Evolutionary conservation across 2,329 filamentous ascomycete genomes (phyloP).

Genomic region (Pseudogymnoascus pannorum): DNA sequence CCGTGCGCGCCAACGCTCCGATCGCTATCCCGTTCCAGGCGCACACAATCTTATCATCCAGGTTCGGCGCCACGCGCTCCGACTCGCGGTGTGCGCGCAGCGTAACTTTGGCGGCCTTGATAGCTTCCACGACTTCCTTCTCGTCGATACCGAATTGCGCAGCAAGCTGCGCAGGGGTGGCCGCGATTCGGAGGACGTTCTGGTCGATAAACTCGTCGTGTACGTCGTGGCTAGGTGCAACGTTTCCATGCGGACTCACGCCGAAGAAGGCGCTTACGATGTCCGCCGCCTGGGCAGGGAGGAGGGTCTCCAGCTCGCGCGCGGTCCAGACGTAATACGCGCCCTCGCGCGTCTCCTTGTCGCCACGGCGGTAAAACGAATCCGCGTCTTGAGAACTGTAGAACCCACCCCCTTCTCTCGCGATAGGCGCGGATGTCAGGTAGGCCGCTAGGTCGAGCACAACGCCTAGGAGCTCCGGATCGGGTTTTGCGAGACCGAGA

Average conservation of each 20-base stretch:
- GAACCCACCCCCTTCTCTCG: constrained; percentile 65
- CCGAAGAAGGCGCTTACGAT: constrained; percentile 81
- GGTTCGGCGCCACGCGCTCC: constrained; percentile 65
- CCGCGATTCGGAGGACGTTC: constrained; percentile 73
- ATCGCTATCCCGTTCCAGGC: constrained; percentile 88
- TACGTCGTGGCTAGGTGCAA: constrained; percentile 72
- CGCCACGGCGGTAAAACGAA: constrained; percentile 65
- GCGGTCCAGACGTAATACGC: constrained; percentile 93
- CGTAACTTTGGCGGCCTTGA: constrained; percentile 59
- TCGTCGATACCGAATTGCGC: constrained; percentile 67
- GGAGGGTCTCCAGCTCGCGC: constrained; percentile 72
- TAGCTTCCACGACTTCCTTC: constrained; percentile 59
- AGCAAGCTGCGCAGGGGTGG: constrained; percentile 60
- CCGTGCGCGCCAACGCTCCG: constrained; percentile 68
- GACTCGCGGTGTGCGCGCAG: constrained; percentile 64
- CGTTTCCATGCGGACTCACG: constrained; percentile 76
- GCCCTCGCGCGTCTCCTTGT: constrained; percentile 78
- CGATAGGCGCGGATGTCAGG: constrained; percentile 64
- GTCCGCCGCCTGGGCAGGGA: constrained; percentile 59
- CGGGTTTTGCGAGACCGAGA: constrained; percentile 38
- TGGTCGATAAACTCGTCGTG: constrained; percentile 93
- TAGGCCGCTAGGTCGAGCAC: constrained; percentile 84
- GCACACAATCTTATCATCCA: constrained; percentile 84
- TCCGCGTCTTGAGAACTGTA: constrained; percentile 87
- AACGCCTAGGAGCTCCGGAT: constrained; percentile 67